These are phyloP conservation scores for Wickerhamomyces chaumierensis DNA, from an alignment of 805 yeast species.

Conservation along the genomic window DNA sequence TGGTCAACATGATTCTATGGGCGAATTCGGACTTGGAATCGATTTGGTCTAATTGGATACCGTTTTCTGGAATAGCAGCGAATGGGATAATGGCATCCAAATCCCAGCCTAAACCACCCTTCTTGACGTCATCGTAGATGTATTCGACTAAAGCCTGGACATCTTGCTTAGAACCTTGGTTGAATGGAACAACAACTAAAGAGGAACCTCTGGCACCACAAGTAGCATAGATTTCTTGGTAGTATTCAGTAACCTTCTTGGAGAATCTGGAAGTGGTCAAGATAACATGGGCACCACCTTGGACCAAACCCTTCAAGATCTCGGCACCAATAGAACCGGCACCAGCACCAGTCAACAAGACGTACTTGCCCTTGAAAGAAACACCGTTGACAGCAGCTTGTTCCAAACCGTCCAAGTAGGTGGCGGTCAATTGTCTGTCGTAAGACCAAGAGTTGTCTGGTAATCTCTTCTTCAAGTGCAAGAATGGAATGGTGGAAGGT, in stretches of 20 bases:
- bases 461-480: conserved; percentile 77
- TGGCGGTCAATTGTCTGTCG: conserved; percentile 65
- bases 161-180: conserved; percentile 95
- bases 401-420: conserved; percentile 84
- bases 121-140: conserved; percentile 73
- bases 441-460: conserved; percentile 72
- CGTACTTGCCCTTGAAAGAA: conserved; percentile 79
- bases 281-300: conserved; percentile 97
- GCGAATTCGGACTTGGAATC: conserved; percentile 96
- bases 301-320: conserved; percentile 82
- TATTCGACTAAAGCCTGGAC: conserved; percentile 75
- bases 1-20: conserved; percentile 96
- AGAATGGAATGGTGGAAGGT: conserved; percentile 84
- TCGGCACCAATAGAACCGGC: conserved; percentile 98
- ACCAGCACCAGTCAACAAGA: conserved; percentile 96
- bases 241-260: conserved; percentile 88
- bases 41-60: conserved; percentile 85
- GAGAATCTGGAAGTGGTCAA: conserved; percentile 96
- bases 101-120: conserved; percentile 96
- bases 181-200: conserved; percentile 94
- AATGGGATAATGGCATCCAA: conserved; percentile 93
- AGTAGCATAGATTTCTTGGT: conserved; percentile 86
- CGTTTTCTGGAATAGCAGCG: conserved; percentile 99
- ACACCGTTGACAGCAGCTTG: conserved; percentile 91
- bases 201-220: conserved; percentile 89